Percentiles rank a stretch among this genome's conserved stretches.
These are phyloP conservation scores for Malus sieversii DNA, from an alignment of 306 rosid genomes.

Conservation along the genomic window DNA sequence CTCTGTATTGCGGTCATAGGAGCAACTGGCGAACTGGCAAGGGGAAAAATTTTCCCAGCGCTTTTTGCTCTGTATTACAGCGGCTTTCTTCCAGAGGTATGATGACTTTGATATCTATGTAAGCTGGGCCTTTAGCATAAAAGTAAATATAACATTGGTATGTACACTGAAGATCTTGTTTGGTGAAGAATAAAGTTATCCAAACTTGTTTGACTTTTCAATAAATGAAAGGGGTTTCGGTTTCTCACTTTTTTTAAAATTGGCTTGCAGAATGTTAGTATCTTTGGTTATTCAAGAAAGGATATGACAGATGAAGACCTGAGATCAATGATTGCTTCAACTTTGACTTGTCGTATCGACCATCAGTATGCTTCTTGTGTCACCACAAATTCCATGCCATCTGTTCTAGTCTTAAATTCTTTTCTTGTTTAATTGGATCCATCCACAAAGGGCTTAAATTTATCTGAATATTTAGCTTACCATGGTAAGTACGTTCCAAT, in stretches of 20 bases:
- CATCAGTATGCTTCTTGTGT: slow-evolving; percentile 65
- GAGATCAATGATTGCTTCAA: slow-evolving; percentile 72
- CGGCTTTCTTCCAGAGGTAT: slow-evolving; percentile 92
- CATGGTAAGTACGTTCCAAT: slow-evolving; percentile 10
- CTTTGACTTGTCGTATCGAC: slow-evolving; percentile 83
- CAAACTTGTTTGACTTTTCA: slow-evolving; percentile 1
- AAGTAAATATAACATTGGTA: not conserved
- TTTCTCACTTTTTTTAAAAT: slow-evolving; percentile 15
- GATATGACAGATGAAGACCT: slow-evolving; percentile 68
- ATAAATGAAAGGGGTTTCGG: not conserved
- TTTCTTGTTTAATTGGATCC: not conserved
- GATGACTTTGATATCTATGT: not conserved
- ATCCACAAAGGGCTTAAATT: not conserved
- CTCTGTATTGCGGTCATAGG: slow-evolving; percentile 85
- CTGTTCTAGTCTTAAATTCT: not conserved
- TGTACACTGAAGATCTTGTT: not conserved
- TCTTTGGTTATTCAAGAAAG: slow-evolving; percentile 92
- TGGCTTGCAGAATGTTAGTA: slow-evolving; percentile 67
- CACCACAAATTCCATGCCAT: not conserved
- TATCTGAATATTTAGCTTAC: slow-evolving; percentile 4
- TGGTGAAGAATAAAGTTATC: not conserved
- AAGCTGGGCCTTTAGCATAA: not conserved
- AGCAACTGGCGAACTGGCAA: slow-evolving; percentile 93
- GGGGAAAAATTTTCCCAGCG: slow-evolving; percentile 82
- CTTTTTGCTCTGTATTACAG: slow-evolving; percentile 81